A percentile compares a stretch with the other conserved stretches of the same genome.
phyloP scores from a whole-genome alignment of 441 rosid species.

The Omphalea diandra region DNA sequence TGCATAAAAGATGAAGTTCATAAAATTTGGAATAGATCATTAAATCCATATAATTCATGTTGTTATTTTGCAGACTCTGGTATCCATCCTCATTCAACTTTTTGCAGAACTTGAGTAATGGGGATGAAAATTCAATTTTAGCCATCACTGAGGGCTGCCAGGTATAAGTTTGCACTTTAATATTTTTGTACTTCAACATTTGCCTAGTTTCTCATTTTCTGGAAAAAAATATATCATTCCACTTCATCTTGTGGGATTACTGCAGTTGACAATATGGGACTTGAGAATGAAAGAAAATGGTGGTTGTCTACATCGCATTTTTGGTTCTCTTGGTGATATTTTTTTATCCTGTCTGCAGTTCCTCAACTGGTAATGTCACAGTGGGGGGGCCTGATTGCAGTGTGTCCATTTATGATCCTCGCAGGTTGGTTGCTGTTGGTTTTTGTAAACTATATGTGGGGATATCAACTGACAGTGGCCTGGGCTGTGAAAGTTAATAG shows the following conservation, averaged over 20 bases:
- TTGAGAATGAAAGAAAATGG: slow-evolving; percentile 49
- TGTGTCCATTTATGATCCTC: slow-evolving; percentile 71
- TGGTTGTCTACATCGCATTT: slow-evolving; percentile 41
- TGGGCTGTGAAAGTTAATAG: slow-evolving; percentile 6
- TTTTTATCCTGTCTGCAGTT: slow-evolving; percentile 58
- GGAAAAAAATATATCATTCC: not conserved
- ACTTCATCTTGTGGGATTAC: slow-evolving; percentile 21
- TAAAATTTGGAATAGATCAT: slow-evolving; percentile 5
- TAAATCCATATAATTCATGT: not conserved
- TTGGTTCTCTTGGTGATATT: slow-evolving; percentile 57
- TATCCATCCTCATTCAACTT: slow-evolving; percentile 62
- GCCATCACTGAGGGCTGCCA: slow-evolving; percentile 70
- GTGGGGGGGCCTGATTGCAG: slow-evolving; percentile 72
- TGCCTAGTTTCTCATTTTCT: not conserved
- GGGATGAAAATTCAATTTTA: slow-evolving; percentile 40
- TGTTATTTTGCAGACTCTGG: slow-evolving; percentile 59
- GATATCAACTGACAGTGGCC: not conserved
- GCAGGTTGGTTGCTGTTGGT: slow-evolving; percentile 43
- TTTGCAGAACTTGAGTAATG: slow-evolving; percentile 39
- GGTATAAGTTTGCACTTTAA: slow-evolving; percentile 33
- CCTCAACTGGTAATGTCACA: slow-evolving; percentile 52
- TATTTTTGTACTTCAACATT: no score
- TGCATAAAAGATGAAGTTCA: not conserved
- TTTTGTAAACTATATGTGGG: not conserved
- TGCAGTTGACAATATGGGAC: slow-evolving; percentile 60